Evolutionary conservation across 148 eudicot species (phyloP).

Genomic region (Spergularia bocconei): DNA sequence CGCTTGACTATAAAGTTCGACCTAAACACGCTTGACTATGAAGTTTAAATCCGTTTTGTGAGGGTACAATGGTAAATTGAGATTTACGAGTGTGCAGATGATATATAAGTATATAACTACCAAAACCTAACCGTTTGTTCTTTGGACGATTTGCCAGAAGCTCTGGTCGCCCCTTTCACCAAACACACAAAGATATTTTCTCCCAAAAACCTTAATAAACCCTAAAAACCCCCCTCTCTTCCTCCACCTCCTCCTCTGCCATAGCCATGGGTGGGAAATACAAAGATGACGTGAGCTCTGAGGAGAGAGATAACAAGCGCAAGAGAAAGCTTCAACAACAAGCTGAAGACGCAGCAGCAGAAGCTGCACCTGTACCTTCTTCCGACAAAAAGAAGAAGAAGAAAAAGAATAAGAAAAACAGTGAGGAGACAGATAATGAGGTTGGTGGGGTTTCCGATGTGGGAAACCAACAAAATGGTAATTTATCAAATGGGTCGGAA

Average conservation of each 20-base stretch:
- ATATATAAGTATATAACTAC: not conserved
- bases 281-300: constrained; percentile 17
- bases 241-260: not conserved
- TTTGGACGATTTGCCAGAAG: constrained; percentile 23
- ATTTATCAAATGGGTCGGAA: constrained; percentile 6
- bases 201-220: constrained; percentile 24
- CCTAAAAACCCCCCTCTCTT: constrained; percentile 19
- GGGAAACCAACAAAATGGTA: constrained; percentile 15
- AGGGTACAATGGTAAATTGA: too few relatives aligned
- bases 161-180: constrained; percentile 10
- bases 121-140: constrained; percentile 16
- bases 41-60: too few relatives aligned
- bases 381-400: constrained; percentile 31
- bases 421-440: constrained; percentile 16
- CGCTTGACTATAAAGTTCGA: too few relatives aligned
- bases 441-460: constrained; percentile 34
- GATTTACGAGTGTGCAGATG: too few relatives aligned
- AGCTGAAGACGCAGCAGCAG: constrained; percentile 26
- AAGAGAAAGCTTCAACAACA: constrained; percentile 53
- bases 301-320: constrained; percentile 38
- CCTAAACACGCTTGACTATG: too few relatives aligned
- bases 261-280: constrained; percentile 23
- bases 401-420: constrained; percentile 29
- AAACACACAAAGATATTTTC: not conserved
- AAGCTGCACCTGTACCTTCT: not conserved